Base-by-base conservation (phyloP, 2,329 filamentous ascomycete genomes). In the Colletotrichum sp. region DNA sequence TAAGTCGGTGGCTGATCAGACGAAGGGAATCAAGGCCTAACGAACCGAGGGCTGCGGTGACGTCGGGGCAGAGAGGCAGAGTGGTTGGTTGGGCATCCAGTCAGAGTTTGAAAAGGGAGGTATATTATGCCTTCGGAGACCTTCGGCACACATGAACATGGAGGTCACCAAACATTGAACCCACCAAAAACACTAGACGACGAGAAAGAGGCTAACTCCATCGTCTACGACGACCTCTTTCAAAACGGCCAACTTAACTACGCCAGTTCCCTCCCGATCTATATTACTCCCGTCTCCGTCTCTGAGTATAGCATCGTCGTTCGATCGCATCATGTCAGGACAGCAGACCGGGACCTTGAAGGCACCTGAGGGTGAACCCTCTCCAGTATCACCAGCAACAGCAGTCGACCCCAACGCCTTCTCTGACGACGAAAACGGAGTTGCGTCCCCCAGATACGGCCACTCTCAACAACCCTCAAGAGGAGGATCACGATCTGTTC, bases 351-450 rank as follows among this genome's bases (percentile, higher is more conserved):
- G 59, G 34, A 48, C 48, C 21, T n/a, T 75, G 43, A 75, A 75
- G 32, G 73, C 43, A 38, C 69, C 69, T 4, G 73, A 76, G 58
- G 72, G 64, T 58, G 62, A 69, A 26, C 75, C 73, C 18, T 73
- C 75, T 14, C 75, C 75, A 30, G 68, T 59, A 62, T 73, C 75
- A 36, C 73, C 75, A 73, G 73, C 75, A 67, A 75, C 75, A 61
- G 75, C 73, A 34, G 68, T 77, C 14, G 75, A 77, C n/a, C 64
- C 64, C 13, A 75, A 73, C 69, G 66, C 36, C 26, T 73, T 66
- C 59, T 75, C 68, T 14, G 75, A 69, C 73, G 75, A 75, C 55
- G 75, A 66, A 38, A 67, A 65, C 62, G 59, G 18, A 21, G 18
- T 13, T 1, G 48, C 55, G 2, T 62, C 74, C 1, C 73, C 73